Base-by-base conservation (phyloP, 2,329 filamentous ascomycete genomes). In the Gnomoniopsis sp. region DNA sequence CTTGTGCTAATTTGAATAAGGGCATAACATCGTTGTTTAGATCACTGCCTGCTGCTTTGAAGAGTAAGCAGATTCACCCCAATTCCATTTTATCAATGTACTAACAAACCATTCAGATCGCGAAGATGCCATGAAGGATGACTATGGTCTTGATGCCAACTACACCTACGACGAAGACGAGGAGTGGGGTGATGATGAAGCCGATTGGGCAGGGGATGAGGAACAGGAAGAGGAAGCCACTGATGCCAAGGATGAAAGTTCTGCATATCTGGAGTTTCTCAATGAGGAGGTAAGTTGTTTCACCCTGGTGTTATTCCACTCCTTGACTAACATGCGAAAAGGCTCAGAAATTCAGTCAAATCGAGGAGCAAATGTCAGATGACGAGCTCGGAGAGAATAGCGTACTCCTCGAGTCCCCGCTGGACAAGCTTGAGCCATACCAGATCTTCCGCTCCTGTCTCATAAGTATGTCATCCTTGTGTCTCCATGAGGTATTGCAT, bases 371-470 rank as follows among this genome's bases (percentile, higher is more conserved):
- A 26, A 84, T 88, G 51, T 91, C 91, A 1, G 90, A 93, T 26
- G 92, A 96, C 57, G 93, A 96, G 56, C 87, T 97, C 49, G 86
- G 96, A 19, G 93, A 98, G 72, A 95, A 98, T 68, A 93, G 93
- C 71, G 89, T 91, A 60, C 80, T 98, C 53, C 84, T 99, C 2
- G 95, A 99, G 74, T 96, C 93, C 14, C 93, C 93, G 17, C 81
- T 99, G 23, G 95, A 99, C 74, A 95, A 95, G 77, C 83, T 99
- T 62, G 95, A 99, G 75, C 93, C 93, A 2, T 99, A 99, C 69
- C 84, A 88, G 70, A 79, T 96, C 62, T 97, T 99, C 83, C 89
- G 91, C 71, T 81, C 84, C 62, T 88, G 90, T 19, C 79, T 98
- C 65, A 75, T 93, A 70, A 89, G 93, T 96, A 86, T 74, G 90